Evolutionary conservation across 305 asterid genomes (phyloP), one percentile per base, ranked within the genome.

Genomic region (Plantago lanceolata): DNA sequence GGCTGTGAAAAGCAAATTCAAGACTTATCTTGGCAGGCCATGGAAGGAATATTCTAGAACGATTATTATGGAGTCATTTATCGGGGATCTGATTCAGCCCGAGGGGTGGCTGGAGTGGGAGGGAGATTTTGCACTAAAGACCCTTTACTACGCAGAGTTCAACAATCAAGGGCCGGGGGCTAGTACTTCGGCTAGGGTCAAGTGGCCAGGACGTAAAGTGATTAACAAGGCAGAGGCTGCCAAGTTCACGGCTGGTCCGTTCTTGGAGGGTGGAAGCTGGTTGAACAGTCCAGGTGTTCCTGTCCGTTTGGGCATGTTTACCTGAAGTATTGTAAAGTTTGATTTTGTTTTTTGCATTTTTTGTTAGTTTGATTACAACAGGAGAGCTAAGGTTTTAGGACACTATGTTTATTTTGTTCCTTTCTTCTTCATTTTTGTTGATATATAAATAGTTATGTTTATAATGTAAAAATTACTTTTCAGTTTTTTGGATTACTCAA

Each of bases 1-100:
- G 53, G 74, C 86, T 0, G 95, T 65, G 69, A 89, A 88, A 75
- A 73, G 63, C 0, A 75, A 63, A 56, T 28, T 88, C 74, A 80
- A 59, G 84, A 89, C 88, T 57, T 92, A 82, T 45, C 79, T 92
- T 0, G 98, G 98, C 35, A 72, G 96, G 67, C 96, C 97, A 0
- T 74, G 82, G 90, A 85, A 84, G 69, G 84, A 82, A 19, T 89
- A 75, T 57, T 78, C 96, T 0, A 79, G 88, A 67, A 82, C 93
- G 0, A 15, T 92, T 0, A 61, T 92, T 1, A 89, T 92, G 96
- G 95, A 89, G 55, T 62, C 87, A 0, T 87, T 84, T 52, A 84
- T 92, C 18, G 88, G 82, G 0, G 94, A 89, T 40, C 18, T 82
- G 5, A 81, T 92, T 21, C 57, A 71, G 5, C 85, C 91, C 0